Evolutionary conservation across 179 eudicot genomes (phyloP).

Genomic region (Beta corolliflora): DNA sequence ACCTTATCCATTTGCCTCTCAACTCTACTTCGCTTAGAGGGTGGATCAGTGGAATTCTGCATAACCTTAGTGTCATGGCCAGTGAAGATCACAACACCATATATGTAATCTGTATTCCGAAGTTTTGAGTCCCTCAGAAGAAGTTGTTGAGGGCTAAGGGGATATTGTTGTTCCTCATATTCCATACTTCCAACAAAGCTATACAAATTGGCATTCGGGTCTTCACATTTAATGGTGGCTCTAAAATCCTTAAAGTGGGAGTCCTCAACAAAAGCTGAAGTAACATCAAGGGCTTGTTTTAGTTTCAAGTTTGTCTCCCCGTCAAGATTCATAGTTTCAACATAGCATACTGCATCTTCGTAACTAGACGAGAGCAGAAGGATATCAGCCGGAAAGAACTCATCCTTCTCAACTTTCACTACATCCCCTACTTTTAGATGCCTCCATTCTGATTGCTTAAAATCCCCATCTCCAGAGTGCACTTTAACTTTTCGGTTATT

Average conservation of each 20-base stretch:
- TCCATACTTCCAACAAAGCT: conserved; percentile 83
- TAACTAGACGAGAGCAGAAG: conserved; percentile 81
- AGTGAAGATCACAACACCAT: conserved; percentile 83
- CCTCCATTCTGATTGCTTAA: conserved; percentile 62
- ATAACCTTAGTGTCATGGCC: conserved; percentile 92
- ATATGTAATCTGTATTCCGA: conserved; percentile 77
- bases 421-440: conserved; percentile 75
- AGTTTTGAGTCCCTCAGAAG: conserved; percentile 82
- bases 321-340: conserved; percentile 96
- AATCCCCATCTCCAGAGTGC: conserved; percentile 62
- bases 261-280: conserved; percentile 64
- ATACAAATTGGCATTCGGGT: conserved; percentile 88
- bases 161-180: conserved; percentile 57
- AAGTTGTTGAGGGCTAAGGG: conserved; percentile 82
- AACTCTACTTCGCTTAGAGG: conserved; percentile 84
- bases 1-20: conserved; percentile 89
- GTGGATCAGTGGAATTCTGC: conserved; percentile 86
- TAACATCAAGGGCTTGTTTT: conserved; percentile 74
- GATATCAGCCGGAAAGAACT: conserved; percentile 92
- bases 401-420: conserved; percentile 79
- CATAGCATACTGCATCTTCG: conserved; percentile 84
- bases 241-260: conserved; percentile 50
- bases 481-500: conserved; percentile 73
- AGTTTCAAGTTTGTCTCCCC: conserved; percentile 94
- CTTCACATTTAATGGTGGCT: conserved; percentile 79